Evolutionary conservation across 1,284 basidiomycete genomes (phyloP).

Genomic region (Rhodotorula sp.): DNA sequence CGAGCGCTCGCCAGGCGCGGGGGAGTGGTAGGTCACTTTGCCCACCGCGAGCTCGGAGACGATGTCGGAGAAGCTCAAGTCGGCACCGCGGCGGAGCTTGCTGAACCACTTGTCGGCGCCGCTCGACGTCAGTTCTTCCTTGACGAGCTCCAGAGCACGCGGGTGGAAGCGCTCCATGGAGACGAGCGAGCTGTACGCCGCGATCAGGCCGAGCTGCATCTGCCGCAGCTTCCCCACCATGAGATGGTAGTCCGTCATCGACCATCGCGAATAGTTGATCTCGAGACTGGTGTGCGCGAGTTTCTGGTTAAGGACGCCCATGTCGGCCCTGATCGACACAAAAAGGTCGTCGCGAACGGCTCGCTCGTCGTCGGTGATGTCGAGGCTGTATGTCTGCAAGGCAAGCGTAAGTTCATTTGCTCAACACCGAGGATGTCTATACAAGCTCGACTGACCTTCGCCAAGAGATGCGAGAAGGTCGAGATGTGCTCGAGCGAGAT

Average conservation of each 20-base stretch:
- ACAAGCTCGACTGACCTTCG: neutral
- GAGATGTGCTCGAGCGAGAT: slow-evolving; percentile 48
- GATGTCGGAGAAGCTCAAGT: slow-evolving; percentile 30
- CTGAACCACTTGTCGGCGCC: slow-evolving; percentile 5
- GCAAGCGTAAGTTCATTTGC: neutral
- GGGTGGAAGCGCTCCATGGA: slow-evolving; percentile 27
- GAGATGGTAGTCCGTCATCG: slow-evolving; percentile 46
- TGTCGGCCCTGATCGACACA: slow-evolving; percentile 49
- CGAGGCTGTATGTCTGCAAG: slow-evolving; percentile 46
- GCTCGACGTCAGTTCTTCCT: slow-evolving; percentile 3
- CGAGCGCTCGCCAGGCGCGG: slow-evolving; percentile 13
- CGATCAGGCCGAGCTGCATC: slow-evolving; percentile 49
- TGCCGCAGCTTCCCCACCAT: slow-evolving; percentile 45
- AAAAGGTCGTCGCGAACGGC: slow-evolving; percentile 46
- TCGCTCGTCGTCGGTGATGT: slow-evolving; percentile 49
- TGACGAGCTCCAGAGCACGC: slow-evolving; percentile 16
- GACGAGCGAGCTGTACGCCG: slow-evolving; percentile 46
- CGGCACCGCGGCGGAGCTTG: slow-evolving; percentile 22
- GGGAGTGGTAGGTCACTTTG: slow-evolving; percentile 11
- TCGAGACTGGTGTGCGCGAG: slow-evolving; percentile 43
- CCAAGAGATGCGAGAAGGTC: slow-evolving; percentile 38
- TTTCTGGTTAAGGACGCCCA: slow-evolving; percentile 47
- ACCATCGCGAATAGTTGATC: slow-evolving; percentile 48
- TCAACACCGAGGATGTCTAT: too few species aligned
- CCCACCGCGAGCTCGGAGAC: slow-evolving; percentile 23